Evolutionary conservation across 2,329 filamentous ascomycete species (phyloP), one percentile per base, ranked within the genome.

Genomic region (Colletotrichum abscissum): DNA sequence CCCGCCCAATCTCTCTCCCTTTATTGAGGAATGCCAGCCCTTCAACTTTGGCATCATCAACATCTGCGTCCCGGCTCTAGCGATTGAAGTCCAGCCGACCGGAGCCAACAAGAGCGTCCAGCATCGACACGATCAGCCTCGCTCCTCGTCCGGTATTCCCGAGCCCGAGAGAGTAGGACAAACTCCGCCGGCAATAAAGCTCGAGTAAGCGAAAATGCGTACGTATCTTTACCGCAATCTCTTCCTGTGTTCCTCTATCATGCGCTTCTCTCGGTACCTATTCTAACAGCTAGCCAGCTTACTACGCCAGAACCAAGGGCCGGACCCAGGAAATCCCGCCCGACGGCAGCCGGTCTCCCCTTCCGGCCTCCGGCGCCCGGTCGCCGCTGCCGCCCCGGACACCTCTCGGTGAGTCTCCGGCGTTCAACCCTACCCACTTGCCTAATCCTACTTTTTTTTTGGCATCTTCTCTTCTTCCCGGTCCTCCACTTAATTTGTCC

Each of bases 251-350:
- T 6, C 12, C 14, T 26, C n/a, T 11, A 5, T 12, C 24, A 24
- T 33, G 16, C 9, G 3, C 30, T 30, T 28, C 11, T 58, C 1
- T 24, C 9, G 19, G 16, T 58, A 35, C 33, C 11, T 35, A 49
- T 63, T 63, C 16, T n/a, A 54, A 24, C 28, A 33, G n/a, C 19
- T 4, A n/a, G 28, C 59, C n/a, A 73, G 71, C 71, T 4, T 73
- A 73, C n/a, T 73, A 73, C 28, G 71, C 71, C 33, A 70, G 71
- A 52, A 73, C 71, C 33, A 73, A 73, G 66, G 71, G 71, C 56
- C 67, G 71, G 60, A 73, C 71, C 35, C 71, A 73, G 57, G 71
- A 73, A 52, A 73, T 73, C 60, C 71, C 71, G 5, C 67, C 71
- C n/a, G 67, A 73, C 66, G 70, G 70, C 60, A 65, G 58, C 60